Percentiles rank a stretch among this genome's conserved stretches.
Conservation (phyloP, 805 yeast species). For the Candida chauliodis region DNA sequence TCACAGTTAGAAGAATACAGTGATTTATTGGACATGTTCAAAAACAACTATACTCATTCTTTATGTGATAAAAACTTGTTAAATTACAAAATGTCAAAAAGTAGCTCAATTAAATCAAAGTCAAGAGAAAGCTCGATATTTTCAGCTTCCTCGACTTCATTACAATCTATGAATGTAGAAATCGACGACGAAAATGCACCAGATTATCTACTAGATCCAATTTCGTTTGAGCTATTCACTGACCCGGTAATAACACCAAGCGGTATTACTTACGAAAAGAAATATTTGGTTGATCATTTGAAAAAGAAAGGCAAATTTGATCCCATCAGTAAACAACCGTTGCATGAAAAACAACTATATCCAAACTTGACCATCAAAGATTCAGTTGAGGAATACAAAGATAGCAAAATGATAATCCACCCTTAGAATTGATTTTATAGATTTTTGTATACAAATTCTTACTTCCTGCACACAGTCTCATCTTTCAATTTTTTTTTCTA, state of each 20-base stretch:
- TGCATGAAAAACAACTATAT: slow-evolving; percentile 30
- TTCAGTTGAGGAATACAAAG: slow-evolving; percentile 30
- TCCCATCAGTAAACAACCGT: slow-evolving; percentile 38
- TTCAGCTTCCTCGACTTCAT: slow-evolving; percentile 1
- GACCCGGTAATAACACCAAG: slow-evolving; percentile 46
- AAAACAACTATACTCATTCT: slow-evolving; percentile 23
- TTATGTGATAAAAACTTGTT: slow-evolving; percentile 15
- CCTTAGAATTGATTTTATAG: not conserved
- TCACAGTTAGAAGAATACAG: slow-evolving; percentile 17
- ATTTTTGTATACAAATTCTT: too few relatives aligned
- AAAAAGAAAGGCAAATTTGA: slow-evolving; percentile 29
- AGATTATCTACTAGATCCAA: slow-evolving; percentile 37
- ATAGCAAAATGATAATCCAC: slow-evolving; percentile 1
- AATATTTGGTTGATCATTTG: slow-evolving; percentile 37
- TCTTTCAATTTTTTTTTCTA: not conserved
- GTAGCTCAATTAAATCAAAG: not conserved
- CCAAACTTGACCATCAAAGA: slow-evolving; percentile 40
- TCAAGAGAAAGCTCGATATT: slow-evolving; percentile 8
- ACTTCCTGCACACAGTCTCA: slow-evolving; percentile 1
- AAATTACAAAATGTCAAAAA: slow-evolving; percentile 7
- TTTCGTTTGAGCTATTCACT: slow-evolving; percentile 35
- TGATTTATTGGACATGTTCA: slow-evolving; percentile 17
- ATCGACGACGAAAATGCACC: slow-evolving; percentile 31
- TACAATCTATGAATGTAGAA: not conserved
- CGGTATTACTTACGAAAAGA: slow-evolving; percentile 40